phyloP scores from a whole-genome alignment of 495 filamentous ascomycete genomes.

The Penicillium argentinense region DNA sequence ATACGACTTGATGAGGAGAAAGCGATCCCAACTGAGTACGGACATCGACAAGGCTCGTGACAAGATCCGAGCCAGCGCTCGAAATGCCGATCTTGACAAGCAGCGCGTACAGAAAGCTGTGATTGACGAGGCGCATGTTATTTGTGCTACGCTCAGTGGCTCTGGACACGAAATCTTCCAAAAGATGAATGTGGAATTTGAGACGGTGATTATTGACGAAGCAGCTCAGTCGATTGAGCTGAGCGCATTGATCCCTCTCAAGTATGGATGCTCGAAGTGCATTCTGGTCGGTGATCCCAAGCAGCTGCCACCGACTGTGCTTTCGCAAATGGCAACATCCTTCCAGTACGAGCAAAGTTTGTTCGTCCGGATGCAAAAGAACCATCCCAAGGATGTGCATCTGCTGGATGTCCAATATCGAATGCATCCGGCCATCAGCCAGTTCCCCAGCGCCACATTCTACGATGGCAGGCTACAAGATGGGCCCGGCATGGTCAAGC shows the following conservation, averaged over 20 bases:
- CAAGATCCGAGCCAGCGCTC: constrained; percentile 69
- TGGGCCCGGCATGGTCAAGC: constrained; percentile 73
- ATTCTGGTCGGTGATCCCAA: constrained; percentile 97
- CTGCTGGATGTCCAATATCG: constrained; percentile 95
- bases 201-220: constrained; percentile 98
- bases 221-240: constrained; percentile 97
- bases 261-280: constrained; percentile 96
- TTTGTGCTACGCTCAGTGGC: constrained; percentile 93
- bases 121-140: constrained; percentile 83
- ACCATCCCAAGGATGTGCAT: constrained; percentile 86
- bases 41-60: constrained; percentile 84
- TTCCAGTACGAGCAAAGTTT: constrained; percentile 97
- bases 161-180: constrained; percentile 98
- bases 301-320: constrained; percentile 91
- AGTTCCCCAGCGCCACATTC: constrained; percentile 85
- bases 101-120: constrained; percentile 86
- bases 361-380: constrained; percentile 96
- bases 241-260: constrained; percentile 92
- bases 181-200: constrained; percentile 90
- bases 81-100: constrained; percentile 82
- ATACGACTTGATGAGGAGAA: constrained; percentile 72
- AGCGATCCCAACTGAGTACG: constrained; percentile 70
- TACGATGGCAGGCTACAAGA: constrained; percentile 87
- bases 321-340: constrained; percentile 86
- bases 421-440: constrained; percentile 96